Percentiles rank a stretch among this genome's conserved stretches.
Evolutionary conservation across 257 asterid species (phyloP).

Genomic region (Gardenia jasminoides): DNA sequence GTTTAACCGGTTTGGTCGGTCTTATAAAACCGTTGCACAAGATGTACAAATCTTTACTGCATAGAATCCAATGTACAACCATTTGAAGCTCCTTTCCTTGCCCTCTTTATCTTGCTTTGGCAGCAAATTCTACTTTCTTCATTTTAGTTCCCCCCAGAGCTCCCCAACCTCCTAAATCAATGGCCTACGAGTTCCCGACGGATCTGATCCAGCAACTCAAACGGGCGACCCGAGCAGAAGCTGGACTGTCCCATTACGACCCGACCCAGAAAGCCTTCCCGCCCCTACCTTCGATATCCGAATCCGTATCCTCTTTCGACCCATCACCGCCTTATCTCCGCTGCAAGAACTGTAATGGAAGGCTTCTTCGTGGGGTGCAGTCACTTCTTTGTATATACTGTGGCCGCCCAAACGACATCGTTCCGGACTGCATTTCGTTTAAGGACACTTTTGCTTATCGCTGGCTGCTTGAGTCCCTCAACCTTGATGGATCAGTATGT

Average conservation of each 20-base stretch:
- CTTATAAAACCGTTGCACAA: too few species aligned
- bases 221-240: slow-evolving; percentile 62
- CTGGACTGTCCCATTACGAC: slow-evolving; percentile 61
- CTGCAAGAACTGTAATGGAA: slow-evolving; percentile 69
- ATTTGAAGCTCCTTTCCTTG: not conserved
- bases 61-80: too few species aligned
- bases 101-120: not conserved
- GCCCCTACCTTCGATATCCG: slow-evolving; percentile 60
- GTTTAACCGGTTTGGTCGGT: too few species aligned
- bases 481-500: slow-evolving; percentile 92
- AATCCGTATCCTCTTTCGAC: slow-evolving; percentile 54
- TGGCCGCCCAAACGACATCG: slow-evolving; percentile 50
- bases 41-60: too few species aligned
- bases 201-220: slow-evolving; percentile 70
- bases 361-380: slow-evolving; percentile 68
- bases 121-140: not conserved
- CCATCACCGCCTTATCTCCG: slow-evolving; percentile 63
- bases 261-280: slow-evolving; percentile 54
- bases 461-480: slow-evolving; percentile 72
- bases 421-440: slow-evolving; percentile 57
- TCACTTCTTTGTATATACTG: slow-evolving; percentile 75
- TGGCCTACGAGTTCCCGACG: slow-evolving; percentile 50
- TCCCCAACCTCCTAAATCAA: slow-evolving; percentile 3
- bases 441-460: slow-evolving; percentile 59
- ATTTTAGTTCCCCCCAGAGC: not conserved